Evolutionary conservation across 257 asterid species (phyloP).

Genomic region (Solanum etuberosum): DNA sequence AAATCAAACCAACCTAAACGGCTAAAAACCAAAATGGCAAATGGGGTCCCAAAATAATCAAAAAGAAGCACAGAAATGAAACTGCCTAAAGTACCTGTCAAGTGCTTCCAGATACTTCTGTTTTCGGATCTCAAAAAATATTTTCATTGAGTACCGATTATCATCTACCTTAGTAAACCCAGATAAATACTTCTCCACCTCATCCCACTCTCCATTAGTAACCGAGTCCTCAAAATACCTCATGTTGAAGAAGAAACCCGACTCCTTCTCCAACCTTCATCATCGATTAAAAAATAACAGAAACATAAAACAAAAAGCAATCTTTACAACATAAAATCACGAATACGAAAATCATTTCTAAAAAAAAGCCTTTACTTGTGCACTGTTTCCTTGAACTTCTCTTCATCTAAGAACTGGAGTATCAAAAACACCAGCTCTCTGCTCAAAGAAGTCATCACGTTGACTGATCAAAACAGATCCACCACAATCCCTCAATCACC

Average conservation of each 20-base stretch:
- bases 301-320: neutral
- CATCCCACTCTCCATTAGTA: conserved; percentile 51
- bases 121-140: conserved; percentile 49
- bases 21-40: neutral
- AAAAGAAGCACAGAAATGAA: neutral
- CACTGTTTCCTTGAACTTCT: conserved; percentile 40
- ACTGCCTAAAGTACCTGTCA: conserved; percentile 24
- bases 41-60: neutral
- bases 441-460: conserved; percentile 31
- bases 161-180: conserved; percentile 57
- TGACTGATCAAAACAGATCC: conserved; percentile 19
- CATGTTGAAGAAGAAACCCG: conserved; percentile 49
- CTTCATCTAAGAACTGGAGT: conserved; percentile 52
- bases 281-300: neutral
- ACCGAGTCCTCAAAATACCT: conserved; percentile 44
- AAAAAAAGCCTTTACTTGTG: conserved; percentile 29
- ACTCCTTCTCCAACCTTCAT: conserved; percentile 58
- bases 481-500: neutral
- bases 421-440: conserved; percentile 47
- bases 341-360: neutral
- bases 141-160: conserved; percentile 41
- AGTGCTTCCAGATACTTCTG: conserved; percentile 63
- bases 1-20: neutral
- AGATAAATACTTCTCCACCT: conserved; percentile 41
- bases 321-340: neutral